Evolutionary conservation across 257 asterid species (phyloP).

Genomic region (Rubia yunnanensis): DNA sequence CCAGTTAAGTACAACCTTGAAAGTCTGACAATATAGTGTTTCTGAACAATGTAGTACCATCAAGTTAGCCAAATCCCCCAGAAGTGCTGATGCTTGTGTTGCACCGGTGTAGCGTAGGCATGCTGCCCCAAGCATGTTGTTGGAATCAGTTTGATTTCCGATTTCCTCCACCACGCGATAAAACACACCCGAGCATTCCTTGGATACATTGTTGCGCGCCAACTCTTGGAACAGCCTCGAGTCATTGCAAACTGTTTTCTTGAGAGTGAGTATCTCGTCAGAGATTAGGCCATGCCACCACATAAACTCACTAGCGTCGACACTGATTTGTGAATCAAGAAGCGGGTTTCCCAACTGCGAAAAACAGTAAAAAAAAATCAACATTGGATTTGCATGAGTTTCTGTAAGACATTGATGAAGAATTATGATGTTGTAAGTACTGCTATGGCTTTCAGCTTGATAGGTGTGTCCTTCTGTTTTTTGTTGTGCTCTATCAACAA

Average conservation of each 20-base stretch:
- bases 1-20: background rate
- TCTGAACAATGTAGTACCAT: conserved; percentile 5
- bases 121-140: conserved; percentile 9
- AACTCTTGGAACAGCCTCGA: conserved; percentile 12
- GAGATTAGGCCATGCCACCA: conserved; percentile 29
- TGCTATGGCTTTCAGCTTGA: conserved; percentile 24
- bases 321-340: conserved; percentile 15
- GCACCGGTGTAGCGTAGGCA: conserved; percentile 7
- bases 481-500: conserved; percentile 22
- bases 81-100: conserved; percentile 4
- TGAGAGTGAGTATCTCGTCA: conserved; percentile 16
- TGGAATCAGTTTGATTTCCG: conserved; percentile 12
- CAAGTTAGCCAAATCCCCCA: conserved; percentile 1
- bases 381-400: too few species aligned
- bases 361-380: background rate
- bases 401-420: background rate
- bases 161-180: conserved; percentile 5
- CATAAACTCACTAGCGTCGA: conserved; percentile 9
- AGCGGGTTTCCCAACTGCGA: conserved; percentile 25
- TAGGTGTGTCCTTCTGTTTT: conserved; percentile 12
- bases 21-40: background rate
- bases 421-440: background rate
- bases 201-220: background rate
- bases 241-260: conserved; percentile 16
- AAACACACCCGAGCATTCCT: background rate